A percentile compares a stretch with the other conserved stretches of the same genome.
phyloP scores from a whole-genome alignment of 805 yeast species.

The Candida xiaguanensis region DNA sequence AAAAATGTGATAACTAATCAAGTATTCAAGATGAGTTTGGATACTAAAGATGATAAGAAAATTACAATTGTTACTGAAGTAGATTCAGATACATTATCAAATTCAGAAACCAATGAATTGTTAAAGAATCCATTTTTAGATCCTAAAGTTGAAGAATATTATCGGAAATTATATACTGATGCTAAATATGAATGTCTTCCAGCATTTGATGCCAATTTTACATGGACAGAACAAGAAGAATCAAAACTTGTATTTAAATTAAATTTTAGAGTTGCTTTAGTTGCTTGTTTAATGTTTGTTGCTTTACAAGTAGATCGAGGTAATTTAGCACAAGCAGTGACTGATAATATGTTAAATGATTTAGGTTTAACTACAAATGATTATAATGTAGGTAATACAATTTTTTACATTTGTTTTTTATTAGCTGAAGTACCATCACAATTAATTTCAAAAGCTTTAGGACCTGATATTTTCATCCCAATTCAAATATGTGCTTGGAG shows the following conservation, averaged over 20 bases:
- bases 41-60: background rate
- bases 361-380: constrained; percentile 52
- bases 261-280: constrained; percentile 51
- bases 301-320: constrained; percentile 58
- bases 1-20: too few relatives aligned
- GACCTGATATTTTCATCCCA: constrained; percentile 63
- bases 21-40: background rate
- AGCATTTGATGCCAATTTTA: constrained; percentile 53
- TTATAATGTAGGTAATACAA: constrained; percentile 56
- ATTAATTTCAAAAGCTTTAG: constrained; percentile 55
- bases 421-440: constrained; percentile 64
- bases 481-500: constrained; percentile 56
- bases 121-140: constrained; percentile 9
- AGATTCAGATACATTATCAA: background rate
- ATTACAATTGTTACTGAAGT: background rate
- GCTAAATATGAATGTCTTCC: constrained; percentile 53
- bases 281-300: constrained; percentile 58
- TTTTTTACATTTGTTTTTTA: constrained; percentile 50
- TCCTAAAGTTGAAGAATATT: constrained; percentile 10
- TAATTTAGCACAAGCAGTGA: constrained; percentile 53
- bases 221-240: constrained; percentile 56
- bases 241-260: constrained; percentile 44
- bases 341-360: constrained; percentile 54
- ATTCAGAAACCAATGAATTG: background rate
- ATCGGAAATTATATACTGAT: constrained; percentile 15